Percentiles rank a stretch among this genome's conserved stretches.
Conservation (phyloP, 2,329 filamentous ascomycete genomes). For the Phaeoacremonium minimum region DNA sequence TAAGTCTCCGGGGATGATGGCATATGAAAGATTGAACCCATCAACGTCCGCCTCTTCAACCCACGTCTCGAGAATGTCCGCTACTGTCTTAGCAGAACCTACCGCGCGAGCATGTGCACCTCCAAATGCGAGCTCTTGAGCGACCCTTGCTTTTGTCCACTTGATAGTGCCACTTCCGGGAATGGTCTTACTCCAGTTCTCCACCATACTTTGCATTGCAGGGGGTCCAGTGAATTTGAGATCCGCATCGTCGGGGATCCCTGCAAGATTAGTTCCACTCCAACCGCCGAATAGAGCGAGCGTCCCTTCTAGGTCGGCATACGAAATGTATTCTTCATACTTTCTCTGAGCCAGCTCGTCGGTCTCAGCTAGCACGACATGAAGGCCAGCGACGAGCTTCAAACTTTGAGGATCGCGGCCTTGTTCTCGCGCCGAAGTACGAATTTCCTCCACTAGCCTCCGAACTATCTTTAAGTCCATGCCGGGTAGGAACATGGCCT, state of each 20-base stretch:
- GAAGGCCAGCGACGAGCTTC: background rate
- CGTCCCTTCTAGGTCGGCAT: background rate
- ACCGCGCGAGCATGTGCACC: background rate
- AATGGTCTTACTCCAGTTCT: slow-evolving; percentile 1
- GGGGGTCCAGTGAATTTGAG: background rate
- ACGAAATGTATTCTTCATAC: background rate
- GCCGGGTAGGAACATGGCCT: background rate
- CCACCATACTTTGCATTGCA: slow-evolving; percentile 5
- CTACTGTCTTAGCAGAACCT: slow-evolving; percentile 3
- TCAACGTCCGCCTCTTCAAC: background rate
- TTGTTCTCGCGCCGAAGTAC: background rate
- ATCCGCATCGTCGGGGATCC: background rate
- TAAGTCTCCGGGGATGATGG: slow-evolving; percentile 8
- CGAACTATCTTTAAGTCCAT: background rate
- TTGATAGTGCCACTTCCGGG: slow-evolving; percentile 1
- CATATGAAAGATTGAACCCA: slow-evolving; percentile 7
- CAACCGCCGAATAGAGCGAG: background rate
- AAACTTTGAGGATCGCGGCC: background rate
- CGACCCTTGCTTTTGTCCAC: background rate
- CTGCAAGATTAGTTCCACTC: background rate
- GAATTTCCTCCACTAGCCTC: background rate
- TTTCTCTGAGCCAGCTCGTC: background rate
- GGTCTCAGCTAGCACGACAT: background rate
- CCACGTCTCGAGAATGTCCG: background rate
- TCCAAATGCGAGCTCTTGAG: background rate